Evolutionary conservation across 2,329 filamentous ascomycete genomes (phyloP).

Genomic region (Colletotrichum orchidophilum): DNA sequence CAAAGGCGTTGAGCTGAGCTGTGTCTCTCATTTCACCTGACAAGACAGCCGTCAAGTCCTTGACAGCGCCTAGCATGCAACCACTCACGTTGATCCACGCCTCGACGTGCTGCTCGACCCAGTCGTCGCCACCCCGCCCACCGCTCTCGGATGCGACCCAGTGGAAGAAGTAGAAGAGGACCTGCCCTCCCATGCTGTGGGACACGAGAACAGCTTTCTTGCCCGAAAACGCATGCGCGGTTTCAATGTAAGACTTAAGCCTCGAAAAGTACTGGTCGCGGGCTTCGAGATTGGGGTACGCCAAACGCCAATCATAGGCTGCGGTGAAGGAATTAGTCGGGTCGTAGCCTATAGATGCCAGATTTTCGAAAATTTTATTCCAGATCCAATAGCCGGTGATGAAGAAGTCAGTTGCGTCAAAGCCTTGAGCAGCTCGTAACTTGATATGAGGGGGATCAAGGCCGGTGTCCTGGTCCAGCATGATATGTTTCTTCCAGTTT

Average conservation of each 20-base stretch:
- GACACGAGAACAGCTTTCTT: constrained; percentile 88
- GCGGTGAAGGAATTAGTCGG: constrained; percentile 78
- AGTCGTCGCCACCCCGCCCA: constrained; percentile 82
- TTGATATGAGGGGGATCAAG: constrained; percentile 92
- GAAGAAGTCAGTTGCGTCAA: constrained; percentile 97
- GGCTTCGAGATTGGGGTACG: constrained; percentile 87
- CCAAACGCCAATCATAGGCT: constrained; percentile 90
- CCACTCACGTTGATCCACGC: constrained; percentile 99
- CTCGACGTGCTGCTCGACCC: constrained; percentile 91
- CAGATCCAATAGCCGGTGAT: constrained; percentile 96
- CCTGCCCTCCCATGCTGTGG: constrained; percentile 98
- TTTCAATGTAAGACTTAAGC: constrained; percentile 90
- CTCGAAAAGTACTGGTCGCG: constrained; percentile 95
- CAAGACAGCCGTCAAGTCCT: constrained; percentile 88
- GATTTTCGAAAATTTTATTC: constrained; percentile 98
- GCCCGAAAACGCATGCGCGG: constrained; percentile 75
- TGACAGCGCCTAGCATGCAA: constrained; percentile 95
- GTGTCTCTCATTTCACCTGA: constrained; percentile 99
- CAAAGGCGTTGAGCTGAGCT: constrained; percentile 93
- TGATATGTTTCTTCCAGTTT: constrained; percentile 94
- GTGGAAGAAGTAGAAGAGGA: constrained; percentile 81
- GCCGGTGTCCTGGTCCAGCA: constrained; percentile 92
- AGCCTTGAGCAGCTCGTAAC: constrained; percentile 91
- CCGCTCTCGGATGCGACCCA: constrained; percentile 83
- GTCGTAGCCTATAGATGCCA: constrained; percentile 96